Evolutionary conservation across 371 early-diverging fungal species (phyloP).

Genomic region (Mucor irregularis): DNA sequence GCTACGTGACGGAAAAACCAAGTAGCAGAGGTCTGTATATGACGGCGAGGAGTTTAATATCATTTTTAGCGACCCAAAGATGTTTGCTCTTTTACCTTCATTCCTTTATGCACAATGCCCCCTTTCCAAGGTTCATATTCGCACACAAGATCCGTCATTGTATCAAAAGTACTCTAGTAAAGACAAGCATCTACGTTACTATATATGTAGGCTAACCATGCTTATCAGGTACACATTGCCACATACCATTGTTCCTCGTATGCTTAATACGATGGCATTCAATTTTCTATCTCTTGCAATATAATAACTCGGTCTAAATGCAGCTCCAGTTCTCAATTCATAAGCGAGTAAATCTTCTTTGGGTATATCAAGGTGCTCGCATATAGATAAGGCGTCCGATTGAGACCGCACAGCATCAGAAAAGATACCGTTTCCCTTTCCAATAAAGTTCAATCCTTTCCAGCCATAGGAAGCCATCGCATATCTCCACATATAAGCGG

Average conservation of each 20-base stretch:
- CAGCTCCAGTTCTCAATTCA: constrained; percentile 65
- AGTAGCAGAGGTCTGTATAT: constrained; percentile 58
- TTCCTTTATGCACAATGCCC: constrained; percentile 79
- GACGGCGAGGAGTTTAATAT: too few relatives aligned
- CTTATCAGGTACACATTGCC: neutral
- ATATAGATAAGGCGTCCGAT: constrained; percentile 66
- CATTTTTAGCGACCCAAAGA: too few relatives aligned
- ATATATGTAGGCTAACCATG: neutral
- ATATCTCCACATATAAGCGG: constrained; percentile 57
- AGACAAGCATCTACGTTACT: neutral
- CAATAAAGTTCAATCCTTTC: constrained; percentile 76
- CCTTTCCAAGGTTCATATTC: constrained; percentile 85
- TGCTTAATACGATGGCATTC: constrained; percentile 69
- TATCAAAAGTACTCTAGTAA: constrained; percentile 70
- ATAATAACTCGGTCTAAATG: constrained; percentile 78
- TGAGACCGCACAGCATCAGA: constrained; percentile 64
- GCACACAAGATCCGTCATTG: constrained; percentile 81
- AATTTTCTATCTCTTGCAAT: constrained; percentile 67
- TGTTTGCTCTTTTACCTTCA: constrained; percentile 57
- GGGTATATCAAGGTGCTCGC: constrained; percentile 65
- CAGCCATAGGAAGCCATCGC: constrained; percentile 74
- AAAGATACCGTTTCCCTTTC: constrained; percentile 65
- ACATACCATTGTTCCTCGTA: constrained; percentile 78
- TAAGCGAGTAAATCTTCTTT: constrained; percentile 72
- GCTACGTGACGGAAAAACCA: constrained; percentile 72